Evolutionary conservation across 2,329 filamentous ascomycete species (phyloP).

Genomic region (Zasmidium cellare): DNA sequence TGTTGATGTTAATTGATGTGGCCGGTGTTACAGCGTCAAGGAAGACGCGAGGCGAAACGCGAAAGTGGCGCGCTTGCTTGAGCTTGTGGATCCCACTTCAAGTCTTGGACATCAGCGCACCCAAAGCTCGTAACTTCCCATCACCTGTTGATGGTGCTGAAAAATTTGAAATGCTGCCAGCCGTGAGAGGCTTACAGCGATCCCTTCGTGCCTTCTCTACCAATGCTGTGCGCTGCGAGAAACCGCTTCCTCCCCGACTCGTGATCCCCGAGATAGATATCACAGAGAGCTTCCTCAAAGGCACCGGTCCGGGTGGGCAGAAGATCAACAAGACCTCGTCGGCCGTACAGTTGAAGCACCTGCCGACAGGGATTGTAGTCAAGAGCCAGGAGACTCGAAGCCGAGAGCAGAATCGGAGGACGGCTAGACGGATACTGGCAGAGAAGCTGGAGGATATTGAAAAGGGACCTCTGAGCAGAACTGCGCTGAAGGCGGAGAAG

Average conservation of each 20-base stretch:
- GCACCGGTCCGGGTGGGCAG: conserved; percentile 88
- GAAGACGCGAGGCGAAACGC: conserved; percentile 12
- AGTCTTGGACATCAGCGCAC: not conserved
- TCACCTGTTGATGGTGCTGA: no score
- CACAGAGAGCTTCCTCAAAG: conserved; percentile 83
- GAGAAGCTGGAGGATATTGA: conserved; percentile 72
- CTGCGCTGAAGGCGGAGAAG: conserved; percentile 62
- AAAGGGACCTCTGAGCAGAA: conserved; percentile 69
- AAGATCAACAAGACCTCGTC: conserved; percentile 99
- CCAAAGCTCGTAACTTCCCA: not conserved
- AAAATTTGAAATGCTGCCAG: not conserved
- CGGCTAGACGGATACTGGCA: conserved; percentile 75
- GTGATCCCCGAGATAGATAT: conserved; percentile 76
- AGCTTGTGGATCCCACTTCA: not conserved
- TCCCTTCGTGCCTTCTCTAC: conserved; percentile 20
- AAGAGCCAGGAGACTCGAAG: conserved; percentile 93
- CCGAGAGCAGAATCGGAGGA: conserved; percentile 80
- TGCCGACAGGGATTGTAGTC: conserved; percentile 86
- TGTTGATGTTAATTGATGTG: not conserved
- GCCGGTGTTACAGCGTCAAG: not conserved
- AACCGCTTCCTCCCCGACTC: conserved; percentile 73
- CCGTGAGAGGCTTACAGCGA: not conserved
- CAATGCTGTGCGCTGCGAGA: conserved; percentile 36
- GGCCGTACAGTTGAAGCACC: conserved; percentile 87
- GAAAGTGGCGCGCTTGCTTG: conserved; percentile 4